Evolutionary conservation across 2,329 filamentous ascomycete genomes (phyloP).

Genomic region (Xylariales sp.): DNA sequence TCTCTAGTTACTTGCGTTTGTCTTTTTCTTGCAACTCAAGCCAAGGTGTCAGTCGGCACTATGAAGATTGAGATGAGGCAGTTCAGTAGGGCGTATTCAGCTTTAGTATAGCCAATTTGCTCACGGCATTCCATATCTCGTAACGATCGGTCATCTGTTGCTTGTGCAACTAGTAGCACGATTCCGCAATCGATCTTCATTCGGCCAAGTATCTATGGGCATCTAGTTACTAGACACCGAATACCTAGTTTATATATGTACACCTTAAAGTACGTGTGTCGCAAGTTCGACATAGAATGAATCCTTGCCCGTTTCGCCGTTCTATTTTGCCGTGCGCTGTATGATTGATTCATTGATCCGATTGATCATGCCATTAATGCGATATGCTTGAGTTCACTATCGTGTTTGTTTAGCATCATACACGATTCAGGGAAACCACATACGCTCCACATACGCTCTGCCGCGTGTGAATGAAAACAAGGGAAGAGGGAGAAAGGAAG

Average conservation of each 20-base stretch:
- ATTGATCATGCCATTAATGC: constrained; percentile 59
- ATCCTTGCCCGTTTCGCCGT: not conserved
- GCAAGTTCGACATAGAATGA: not conserved
- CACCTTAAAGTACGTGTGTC: not conserved
- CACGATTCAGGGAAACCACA: not conserved
- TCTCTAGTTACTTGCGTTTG: not conserved
- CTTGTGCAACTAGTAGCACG: not conserved
- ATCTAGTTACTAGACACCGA: not conserved
- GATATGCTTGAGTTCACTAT: constrained; percentile 64
- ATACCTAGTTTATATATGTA: not conserved
- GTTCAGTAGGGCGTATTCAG: not conserved
- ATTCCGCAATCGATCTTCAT: not conserved
- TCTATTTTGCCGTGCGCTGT: not conserved
- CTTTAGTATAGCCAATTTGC: not conserved
- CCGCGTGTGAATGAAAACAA: not conserved
- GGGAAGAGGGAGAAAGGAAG: not conserved
- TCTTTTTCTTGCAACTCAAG: not conserved
- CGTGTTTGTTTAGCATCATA: constrained; percentile 14
- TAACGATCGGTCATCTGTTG: not conserved
- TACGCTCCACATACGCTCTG: no score
- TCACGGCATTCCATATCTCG: not conserved
- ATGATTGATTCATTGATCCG: constrained; percentile 23
- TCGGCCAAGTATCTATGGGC: not conserved
- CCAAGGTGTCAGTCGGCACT: no score
- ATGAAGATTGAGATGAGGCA: not conserved